Base-by-base conservation (phyloP, 1,284 basidiomycete species). In the Anthracocystis walkeri region DNA sequence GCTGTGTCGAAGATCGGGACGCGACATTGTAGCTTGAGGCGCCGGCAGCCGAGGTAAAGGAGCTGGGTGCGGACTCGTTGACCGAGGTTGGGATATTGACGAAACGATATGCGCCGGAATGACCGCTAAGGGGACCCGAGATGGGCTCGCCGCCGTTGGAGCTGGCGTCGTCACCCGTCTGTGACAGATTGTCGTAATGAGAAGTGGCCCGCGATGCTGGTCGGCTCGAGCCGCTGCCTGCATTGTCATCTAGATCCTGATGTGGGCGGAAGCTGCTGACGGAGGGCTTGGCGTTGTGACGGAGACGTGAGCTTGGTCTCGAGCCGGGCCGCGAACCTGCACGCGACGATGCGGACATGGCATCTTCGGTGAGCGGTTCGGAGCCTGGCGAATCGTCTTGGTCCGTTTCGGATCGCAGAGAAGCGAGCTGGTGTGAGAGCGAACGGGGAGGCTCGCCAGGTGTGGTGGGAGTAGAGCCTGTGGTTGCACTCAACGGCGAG, bases 341-440 rank as follows among this genome's bases (percentile, higher is more conserved):
- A 10, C 71, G 65, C 33, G 71, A 74, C 3, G 71, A 77, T 40
- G 65, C 58, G 7, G 69, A 65, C 54, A 65, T 25, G 25, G 35
- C 29, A 23, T 67, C 61, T 23, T 65, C 64, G 35, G 60, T 59
- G 20, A 67, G 23, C 7, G 60, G 35, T 29, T 72, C 67, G 11
- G 73, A 71, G 3, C 45, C 53, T 2, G 65, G 65, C 33, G 65
- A 68, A 27, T 67, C 62, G n/a, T 68, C 65, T 27, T 56, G 48
- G 10, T 64, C 62, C n/a, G n/a, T n/a, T 0, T 66, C 63, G 35
- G 33, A 31, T 1, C 59, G 60, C 33, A 64, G 25, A 2, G 56
- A 53, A 16, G 55, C 44, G 7, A 64, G 46, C 12, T 60, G 60
- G 10, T 69, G 57, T 6, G 67, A 65, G 23, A 59, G 52, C 16